Evolutionary conservation across 2,329 filamentous ascomycete species (phyloP).

Genomic region (Metarhizium sp.): DNA sequence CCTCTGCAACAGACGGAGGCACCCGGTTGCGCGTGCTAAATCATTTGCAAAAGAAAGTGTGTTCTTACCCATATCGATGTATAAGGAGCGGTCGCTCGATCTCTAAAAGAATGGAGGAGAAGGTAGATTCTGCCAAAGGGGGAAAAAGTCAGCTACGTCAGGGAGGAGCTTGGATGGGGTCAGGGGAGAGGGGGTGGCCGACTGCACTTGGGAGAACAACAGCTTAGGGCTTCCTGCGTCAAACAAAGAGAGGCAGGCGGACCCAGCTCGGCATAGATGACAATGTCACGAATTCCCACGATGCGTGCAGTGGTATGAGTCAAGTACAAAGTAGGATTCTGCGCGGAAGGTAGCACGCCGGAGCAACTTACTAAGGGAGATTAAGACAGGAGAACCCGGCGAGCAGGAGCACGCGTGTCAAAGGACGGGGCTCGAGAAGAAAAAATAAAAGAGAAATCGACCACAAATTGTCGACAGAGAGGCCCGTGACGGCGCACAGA

Average conservation of each 20-base stretch:
- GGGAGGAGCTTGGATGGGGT: slow-evolving; percentile 10
- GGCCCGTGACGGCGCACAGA: slow-evolving; percentile 6
- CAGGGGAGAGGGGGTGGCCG: not conserved
- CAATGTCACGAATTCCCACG: not conserved
- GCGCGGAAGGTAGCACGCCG: not conserved
- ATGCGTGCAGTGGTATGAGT: not conserved
- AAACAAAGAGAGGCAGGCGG: not conserved
- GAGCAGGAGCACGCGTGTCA: slow-evolving; percentile 23
- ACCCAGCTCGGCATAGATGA: not conserved
- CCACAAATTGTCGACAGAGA: slow-evolving; percentile 10
- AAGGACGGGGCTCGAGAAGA: slow-evolving; percentile 14
- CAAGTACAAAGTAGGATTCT: not conserved
- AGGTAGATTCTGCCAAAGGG: slow-evolving; percentile 6
- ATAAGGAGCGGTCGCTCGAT: slow-evolving; percentile 26
- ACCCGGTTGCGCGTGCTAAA: not conserved
- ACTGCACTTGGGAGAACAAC: not conserved
- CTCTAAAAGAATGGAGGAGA: slow-evolving; percentile 15
- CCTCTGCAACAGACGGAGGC: slow-evolving; percentile 5
- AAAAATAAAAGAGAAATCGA: slow-evolving; percentile 16
- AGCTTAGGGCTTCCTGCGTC: not conserved
- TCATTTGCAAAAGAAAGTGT: slow-evolving; percentile 17
- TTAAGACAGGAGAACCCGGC: slow-evolving; percentile 9
- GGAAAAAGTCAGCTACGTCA: slow-evolving; percentile 8
- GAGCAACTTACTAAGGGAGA: slow-evolving; percentile 11
- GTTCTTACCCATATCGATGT: slow-evolving; percentile 33